A percentile compares a stretch with the other conserved stretches of the same genome.
Evolutionary conservation across 768 basidiomycete genomes (phyloP).

Genomic region (Amanita jacksonii): DNA sequence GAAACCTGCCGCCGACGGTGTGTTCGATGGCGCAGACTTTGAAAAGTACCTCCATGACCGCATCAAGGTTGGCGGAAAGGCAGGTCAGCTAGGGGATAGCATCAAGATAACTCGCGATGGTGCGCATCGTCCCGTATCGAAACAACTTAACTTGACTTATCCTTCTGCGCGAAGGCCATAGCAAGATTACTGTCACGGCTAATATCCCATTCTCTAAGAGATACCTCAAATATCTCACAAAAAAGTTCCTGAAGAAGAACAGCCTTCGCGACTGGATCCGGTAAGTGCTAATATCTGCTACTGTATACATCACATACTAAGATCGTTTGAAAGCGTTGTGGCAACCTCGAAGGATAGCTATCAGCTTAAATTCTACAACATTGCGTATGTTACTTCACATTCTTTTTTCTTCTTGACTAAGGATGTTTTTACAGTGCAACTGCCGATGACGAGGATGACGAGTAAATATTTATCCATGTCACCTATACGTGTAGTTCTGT

Average conservation of each 20-base stretch:
- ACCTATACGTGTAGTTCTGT: too few species aligned
- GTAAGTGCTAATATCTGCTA: conserved; percentile 24
- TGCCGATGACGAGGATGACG: conserved; percentile 25
- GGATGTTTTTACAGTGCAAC: conserved; percentile 13
- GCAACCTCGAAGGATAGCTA: conserved; percentile 91
- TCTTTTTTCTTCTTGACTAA: background rate
- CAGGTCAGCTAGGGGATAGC: conserved; percentile 84
- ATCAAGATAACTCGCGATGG: conserved; percentile 85
- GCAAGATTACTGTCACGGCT: conserved; percentile 78
- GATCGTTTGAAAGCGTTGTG: conserved; percentile 52
- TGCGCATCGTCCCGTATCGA: conserved; percentile 23
- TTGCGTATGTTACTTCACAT: conserved; percentile 46
- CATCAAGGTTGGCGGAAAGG: conserved; percentile 88
- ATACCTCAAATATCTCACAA: conserved; percentile 97
- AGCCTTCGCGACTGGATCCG: conserved; percentile 94
- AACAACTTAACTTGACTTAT: too few species aligned
- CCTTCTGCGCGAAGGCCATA: conserved; percentile 40
- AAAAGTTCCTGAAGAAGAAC: conserved; percentile 99
- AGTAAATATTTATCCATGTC: background rate
- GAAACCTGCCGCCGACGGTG: conserved; percentile 56
- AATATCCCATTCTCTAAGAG: conserved; percentile 91
- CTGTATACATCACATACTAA: conserved; percentile 8
- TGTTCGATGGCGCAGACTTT: conserved; percentile 53
- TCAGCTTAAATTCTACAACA: conserved; percentile 92
- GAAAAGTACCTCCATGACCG: conserved; percentile 90